Evolutionary conservation across 2,329 filamentous ascomycete species (phyloP).

Genomic region (Colletotrichum scovillei): DNA sequence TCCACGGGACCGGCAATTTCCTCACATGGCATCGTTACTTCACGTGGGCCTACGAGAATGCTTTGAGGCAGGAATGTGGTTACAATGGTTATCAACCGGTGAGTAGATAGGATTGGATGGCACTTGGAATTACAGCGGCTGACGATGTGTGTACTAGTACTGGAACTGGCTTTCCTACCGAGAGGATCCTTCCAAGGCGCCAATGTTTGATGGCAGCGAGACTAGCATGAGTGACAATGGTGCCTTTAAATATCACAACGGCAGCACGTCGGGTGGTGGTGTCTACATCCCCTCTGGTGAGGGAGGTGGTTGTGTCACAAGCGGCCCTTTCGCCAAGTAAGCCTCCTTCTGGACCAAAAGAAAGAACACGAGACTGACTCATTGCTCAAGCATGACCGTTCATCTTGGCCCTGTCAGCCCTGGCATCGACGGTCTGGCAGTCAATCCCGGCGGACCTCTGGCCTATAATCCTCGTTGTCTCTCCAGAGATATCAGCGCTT

Average conservation of each 20-base stretch:
- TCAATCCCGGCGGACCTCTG: conserved; percentile 38
- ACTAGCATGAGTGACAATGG: conserved; percentile 52
- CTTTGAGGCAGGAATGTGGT: conserved; percentile 33
- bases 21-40: conserved; percentile 36
- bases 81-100: conserved; percentile 36
- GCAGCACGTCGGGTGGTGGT: conserved; percentile 40
- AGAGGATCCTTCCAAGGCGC: conserved; percentile 43
- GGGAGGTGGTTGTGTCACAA: conserved; percentile 56
- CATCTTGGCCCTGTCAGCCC: conserved; percentile 44
- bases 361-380: neutral
- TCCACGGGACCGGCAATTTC: conserved; percentile 33
- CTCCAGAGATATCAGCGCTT: conserved; percentile 41
- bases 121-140: neutral
- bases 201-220: conserved; percentile 53
- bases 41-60: conserved; percentile 27
- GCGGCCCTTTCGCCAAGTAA: conserved; percentile 62
- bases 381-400: conserved; percentile 37
- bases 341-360: conserved; percentile 9
- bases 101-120: neutral
- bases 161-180: conserved; percentile 47
- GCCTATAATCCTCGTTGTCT: conserved; percentile 46
- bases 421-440: conserved; percentile 26
- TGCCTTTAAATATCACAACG: conserved; percentile 42
- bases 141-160: conserved; percentile 39
- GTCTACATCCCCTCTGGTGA: conserved; percentile 47